phyloP scores from a whole-genome alignment of 768 basidiomycete genomes.

The Ramaria sp. region DNA sequence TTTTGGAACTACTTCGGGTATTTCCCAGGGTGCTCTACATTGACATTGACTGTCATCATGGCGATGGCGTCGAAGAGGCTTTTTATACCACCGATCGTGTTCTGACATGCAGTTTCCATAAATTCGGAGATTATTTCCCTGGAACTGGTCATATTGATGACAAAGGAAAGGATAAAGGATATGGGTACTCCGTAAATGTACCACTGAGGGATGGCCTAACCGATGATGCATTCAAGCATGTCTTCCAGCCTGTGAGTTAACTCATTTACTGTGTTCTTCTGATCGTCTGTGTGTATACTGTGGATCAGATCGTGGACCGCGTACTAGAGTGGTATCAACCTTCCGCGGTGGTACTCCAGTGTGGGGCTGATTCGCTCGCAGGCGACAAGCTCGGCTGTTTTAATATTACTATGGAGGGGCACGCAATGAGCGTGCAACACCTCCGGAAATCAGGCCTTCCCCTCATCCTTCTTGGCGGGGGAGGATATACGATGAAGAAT shows the following conservation, averaged over 20 bases:
- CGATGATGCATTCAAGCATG: constrained; percentile 73
- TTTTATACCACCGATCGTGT: constrained; percentile 97
- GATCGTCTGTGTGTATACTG: neutral
- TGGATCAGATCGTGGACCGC: constrained; percentile 58
- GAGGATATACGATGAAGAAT: constrained; percentile 96
- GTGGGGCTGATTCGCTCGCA: constrained; percentile 90
- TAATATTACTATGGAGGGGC: constrained; percentile 92
- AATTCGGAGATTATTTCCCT: constrained; percentile 92
- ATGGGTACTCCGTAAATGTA: constrained; percentile 85
- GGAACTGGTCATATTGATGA: constrained; percentile 85
- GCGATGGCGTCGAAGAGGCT: constrained; percentile 97
- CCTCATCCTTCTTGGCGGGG: constrained; percentile 86
- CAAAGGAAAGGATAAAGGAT: constrained; percentile 75
- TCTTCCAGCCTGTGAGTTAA: constrained; percentile 76
- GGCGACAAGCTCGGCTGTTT: constrained; percentile 95
- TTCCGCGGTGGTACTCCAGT: constrained; percentile 82
- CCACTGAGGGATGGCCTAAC: constrained; percentile 91
- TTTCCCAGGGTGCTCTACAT: constrained; percentile 88
- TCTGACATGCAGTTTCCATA: constrained; percentile 96
- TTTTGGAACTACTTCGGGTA: constrained; percentile 82
- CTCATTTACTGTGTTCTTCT: neutral
- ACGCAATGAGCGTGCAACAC: constrained; percentile 85
- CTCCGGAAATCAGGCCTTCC: constrained; percentile 76
- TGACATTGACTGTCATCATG: constrained; percentile 98
- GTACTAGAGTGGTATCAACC: constrained; percentile 86